These are phyloP conservation scores for Glycyrrhiza uralensis DNA, from an alignment of 306 rosid species.

Conservation along the genomic window DNA sequence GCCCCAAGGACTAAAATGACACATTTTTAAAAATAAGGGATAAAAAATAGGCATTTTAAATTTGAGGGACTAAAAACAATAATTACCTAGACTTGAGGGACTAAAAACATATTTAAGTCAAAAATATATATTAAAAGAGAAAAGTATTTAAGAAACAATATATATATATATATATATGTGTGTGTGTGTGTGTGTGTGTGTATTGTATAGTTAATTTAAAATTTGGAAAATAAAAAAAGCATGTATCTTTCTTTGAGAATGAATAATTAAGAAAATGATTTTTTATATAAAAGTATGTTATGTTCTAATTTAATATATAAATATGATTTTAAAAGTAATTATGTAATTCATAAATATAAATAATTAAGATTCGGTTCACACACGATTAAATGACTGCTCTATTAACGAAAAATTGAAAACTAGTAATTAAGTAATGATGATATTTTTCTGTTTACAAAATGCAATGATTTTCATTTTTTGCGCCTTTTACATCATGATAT, in stretches of 20 bases:
- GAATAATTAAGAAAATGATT: neutral
- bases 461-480: constrained; percentile 18
- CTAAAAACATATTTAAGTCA: too few relatives aligned
- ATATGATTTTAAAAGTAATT: neutral
- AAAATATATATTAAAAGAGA: too few relatives aligned
- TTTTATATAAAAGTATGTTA: neutral
- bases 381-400: neutral
- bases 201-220: neutral
- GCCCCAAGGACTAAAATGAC: too few relatives aligned
- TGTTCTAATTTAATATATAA: neutral
- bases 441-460: constrained; percentile 7
- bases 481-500: constrained; percentile 20
- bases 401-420: constrained; percentile 1
- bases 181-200: too few relatives aligned
- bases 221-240: too few relatives aligned
- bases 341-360: neutral
- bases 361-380: neutral
- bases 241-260: neutral
- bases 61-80: too few relatives aligned
- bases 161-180: too few relatives aligned
- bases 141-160: too few relatives aligned
- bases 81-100: too few relatives aligned
- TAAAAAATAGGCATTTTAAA: too few relatives aligned
- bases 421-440: constrained; percentile 27
- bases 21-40: too few relatives aligned